phyloP scores from a whole-genome alignment of 2,329 filamentous ascomycete genomes.

The Hysterium pulicare region DNA sequence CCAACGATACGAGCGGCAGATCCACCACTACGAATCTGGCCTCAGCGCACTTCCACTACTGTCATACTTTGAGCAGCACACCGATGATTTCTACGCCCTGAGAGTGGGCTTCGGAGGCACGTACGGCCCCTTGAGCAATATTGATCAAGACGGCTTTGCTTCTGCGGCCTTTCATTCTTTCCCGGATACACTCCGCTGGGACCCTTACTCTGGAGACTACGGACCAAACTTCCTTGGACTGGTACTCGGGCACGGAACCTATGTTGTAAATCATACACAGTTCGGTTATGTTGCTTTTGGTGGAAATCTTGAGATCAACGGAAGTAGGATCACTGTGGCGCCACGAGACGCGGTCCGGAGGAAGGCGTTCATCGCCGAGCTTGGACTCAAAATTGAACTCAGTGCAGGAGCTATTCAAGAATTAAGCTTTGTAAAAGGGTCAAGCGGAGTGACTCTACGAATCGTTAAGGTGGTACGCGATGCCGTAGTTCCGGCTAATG shows the following conservation, averaged over 20 bases:
- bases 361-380: neutral
- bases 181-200: constrained; percentile 55
- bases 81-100: constrained; percentile 49
- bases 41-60: constrained; percentile 57
- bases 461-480: neutral
- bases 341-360: neutral
- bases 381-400: neutral
- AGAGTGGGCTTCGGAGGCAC: constrained; percentile 55
- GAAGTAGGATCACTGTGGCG: neutral
- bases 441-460: neutral
- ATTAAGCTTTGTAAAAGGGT: neutral
- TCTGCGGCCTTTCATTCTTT: constrained; percentile 57
- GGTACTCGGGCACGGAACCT: constrained; percentile 49
- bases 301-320: neutral
- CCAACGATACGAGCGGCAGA: constrained; percentile 45
- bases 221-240: constrained; percentile 54
- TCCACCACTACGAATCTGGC: constrained; percentile 60
- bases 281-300: constrained; percentile 32
- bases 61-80: constrained; percentile 47
- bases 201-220: constrained; percentile 57
- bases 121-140: constrained; percentile 53
- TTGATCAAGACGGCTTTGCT: constrained; percentile 54
- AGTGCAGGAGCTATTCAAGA: neutral
- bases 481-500: neutral
- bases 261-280: constrained; percentile 45